Evolutionary conservation across 257 asterid species (phyloP).

Genomic region (Solanum rostratum): DNA sequence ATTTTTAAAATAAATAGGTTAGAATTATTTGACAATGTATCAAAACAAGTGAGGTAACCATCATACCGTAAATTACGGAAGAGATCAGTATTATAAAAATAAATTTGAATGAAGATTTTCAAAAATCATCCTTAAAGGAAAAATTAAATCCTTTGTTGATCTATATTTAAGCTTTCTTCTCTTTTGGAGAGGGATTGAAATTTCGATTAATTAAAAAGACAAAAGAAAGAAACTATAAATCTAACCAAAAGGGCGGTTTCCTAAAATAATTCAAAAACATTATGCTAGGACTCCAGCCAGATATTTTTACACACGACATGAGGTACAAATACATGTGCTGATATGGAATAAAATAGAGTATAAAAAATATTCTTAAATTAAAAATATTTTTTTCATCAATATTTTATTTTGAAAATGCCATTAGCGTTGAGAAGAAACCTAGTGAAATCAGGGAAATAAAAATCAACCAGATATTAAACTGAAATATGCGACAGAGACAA

Average conservation of each 20-base stretch:
- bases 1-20: not conserved
- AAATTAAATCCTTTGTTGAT: not conserved
- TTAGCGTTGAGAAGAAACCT: not conserved
- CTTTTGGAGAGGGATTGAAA: not conserved
- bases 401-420: no score
- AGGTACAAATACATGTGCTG: not conserved
- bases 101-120: no score
- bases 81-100: no score
- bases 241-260: not conserved
- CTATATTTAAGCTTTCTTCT: no score
- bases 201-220: not conserved
- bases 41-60: not conserved
- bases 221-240: not conserved
- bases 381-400: not conserved
- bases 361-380: not conserved
- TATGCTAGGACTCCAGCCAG: not conserved
- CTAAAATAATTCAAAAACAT: not conserved
- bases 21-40: not conserved
- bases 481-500: not conserved
- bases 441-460: not conserved
- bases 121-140: not conserved
- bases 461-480: not conserved
- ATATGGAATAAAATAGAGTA: not conserved
- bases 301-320: not conserved
- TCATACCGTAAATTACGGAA: no score